Conservation (phyloP, 2,329 filamentous ascomycete genomes). For the Diaporthe amygdali region DNA sequence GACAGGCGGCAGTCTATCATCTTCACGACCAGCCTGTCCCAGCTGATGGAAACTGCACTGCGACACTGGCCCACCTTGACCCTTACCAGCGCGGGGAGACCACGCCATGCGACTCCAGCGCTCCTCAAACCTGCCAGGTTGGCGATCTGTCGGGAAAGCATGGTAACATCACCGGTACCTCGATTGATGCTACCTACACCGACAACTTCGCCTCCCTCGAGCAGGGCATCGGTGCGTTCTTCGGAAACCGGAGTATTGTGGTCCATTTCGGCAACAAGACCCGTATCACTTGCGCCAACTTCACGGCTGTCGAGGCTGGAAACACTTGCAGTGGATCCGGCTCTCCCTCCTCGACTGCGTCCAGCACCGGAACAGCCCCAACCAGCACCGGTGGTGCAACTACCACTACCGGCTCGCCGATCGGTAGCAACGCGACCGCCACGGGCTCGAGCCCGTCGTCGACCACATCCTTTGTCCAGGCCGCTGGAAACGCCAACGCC, state of each 20-base stretch:
- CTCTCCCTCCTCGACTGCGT: background rate
- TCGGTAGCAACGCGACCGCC: background rate
- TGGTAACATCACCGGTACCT: slow-evolving; percentile 60
- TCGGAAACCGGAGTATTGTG: slow-evolving; percentile 69
- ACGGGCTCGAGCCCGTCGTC: background rate
- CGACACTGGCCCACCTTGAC: slow-evolving; percentile 72
- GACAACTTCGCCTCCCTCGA: slow-evolving; percentile 64
- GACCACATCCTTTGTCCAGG: background rate
- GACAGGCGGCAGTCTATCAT: slow-evolving; percentile 65
- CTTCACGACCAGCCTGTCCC: slow-evolving; percentile 71
- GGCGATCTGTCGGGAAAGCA: slow-evolving; percentile 80
- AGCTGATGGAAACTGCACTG: slow-evolving; percentile 72
- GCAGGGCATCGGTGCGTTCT: slow-evolving; percentile 58
- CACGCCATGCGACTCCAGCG: slow-evolving; percentile 61
- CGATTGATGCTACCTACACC: slow-evolving; percentile 55
- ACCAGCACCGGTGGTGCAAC: background rate
- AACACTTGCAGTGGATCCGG: slow-evolving; percentile 20
- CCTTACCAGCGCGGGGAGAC: slow-evolving; percentile 70
- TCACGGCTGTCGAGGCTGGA: slow-evolving; percentile 40
- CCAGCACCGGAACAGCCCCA: background rate
- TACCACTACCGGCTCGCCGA: background rate
- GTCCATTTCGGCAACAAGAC: slow-evolving; percentile 69
- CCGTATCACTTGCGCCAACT: slow-evolving; percentile 70
- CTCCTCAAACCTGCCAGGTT: slow-evolving; percentile 72
- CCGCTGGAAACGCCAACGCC: slow-evolving; percentile 12